These are phyloP conservation scores for Plenodomus biglobosus DNA, from an alignment of 2,329 filamentous ascomycete species.

Conservation along the genomic window DNA sequence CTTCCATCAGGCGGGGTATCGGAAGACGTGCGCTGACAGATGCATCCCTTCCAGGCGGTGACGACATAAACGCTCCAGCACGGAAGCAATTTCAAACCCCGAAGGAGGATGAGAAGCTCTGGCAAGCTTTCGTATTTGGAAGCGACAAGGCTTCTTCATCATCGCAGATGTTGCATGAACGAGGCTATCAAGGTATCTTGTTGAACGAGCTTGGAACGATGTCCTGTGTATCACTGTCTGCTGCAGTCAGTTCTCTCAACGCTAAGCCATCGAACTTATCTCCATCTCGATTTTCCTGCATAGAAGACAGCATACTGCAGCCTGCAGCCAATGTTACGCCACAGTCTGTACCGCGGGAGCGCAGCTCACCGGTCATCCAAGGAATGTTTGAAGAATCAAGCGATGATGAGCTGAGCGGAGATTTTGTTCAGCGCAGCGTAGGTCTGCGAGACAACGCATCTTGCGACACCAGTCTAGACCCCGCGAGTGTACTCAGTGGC, in stretches of 20 bases:
- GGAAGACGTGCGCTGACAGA: conserved; percentile 1
- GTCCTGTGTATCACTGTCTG: conserved; percentile 18
- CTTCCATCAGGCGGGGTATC: conserved; percentile 18
- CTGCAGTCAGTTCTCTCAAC: conserved; percentile 24
- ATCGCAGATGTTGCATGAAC: conserved; percentile 6
- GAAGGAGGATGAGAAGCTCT: conserved; percentile 30
- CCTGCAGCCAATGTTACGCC: conserved; percentile 18
- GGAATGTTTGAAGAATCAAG: conserved; percentile 10
- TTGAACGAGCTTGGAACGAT: conserved; percentile 7
- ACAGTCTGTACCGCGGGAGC: conserved; percentile 17
- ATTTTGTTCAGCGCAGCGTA: conserved; percentile 12
- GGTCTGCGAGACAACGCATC: conserved; percentile 32
- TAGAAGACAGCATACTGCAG: conserved; percentile 28
- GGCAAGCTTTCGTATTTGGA: conserved; percentile 39
- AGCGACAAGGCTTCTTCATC: conserved; percentile 11
- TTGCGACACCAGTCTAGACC: conserved; percentile 6
- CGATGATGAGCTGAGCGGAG: conserved; percentile 7
- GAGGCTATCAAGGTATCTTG: neutral
- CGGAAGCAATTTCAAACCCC: conserved; percentile 1
- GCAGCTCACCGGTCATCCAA: conserved; percentile 20
- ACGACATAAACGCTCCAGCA: neutral
- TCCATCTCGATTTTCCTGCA: conserved; percentile 16
- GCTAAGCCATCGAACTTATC: conserved; percentile 20
- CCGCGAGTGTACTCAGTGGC: conserved; percentile 12
- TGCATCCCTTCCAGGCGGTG: neutral